A percentile compares a stretch with the other conserved stretches of the same genome.
phyloP scores from a whole-genome alignment of 352 stramenopile genomes.

The Elongisporangium undulatum region DNA sequence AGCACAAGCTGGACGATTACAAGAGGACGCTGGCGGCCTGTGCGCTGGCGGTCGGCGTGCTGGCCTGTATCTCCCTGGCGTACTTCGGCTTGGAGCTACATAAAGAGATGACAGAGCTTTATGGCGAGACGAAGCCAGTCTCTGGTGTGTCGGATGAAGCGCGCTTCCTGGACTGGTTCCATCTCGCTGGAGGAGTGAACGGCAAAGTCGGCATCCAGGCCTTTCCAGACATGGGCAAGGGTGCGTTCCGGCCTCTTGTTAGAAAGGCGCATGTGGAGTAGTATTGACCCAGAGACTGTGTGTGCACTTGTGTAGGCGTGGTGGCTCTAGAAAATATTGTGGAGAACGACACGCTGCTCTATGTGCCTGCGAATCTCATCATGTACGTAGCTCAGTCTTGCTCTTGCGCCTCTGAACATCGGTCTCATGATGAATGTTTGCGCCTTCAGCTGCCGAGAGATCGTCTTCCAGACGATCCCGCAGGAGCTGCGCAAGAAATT shows the following conservation, averaged over 20 bases:
- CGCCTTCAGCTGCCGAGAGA: constrained; percentile 30
- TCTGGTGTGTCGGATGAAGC: not conserved
- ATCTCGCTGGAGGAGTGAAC: constrained; percentile 17
- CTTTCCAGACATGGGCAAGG: constrained; percentile 35
- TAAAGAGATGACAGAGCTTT: not conserved
- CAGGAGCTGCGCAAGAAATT: constrained; percentile 29
- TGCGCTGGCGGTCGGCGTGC: not conserved
- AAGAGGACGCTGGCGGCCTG: not conserved
- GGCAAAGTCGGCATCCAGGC: constrained; percentile 17
- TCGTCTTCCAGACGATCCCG: constrained; percentile 15
- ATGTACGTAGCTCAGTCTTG: constrained; percentile 20
- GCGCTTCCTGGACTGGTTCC: constrained; percentile 46
- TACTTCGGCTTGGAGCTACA: not conserved
- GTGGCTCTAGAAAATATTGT: constrained; percentile 18
- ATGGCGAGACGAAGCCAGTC: not conserved
- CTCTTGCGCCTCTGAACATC: no score
- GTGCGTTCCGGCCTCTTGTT: constrained; percentile 4
- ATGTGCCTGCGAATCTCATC: constrained; percentile 35
- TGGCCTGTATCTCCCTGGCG: not conserved
- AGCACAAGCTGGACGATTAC: not conserved
- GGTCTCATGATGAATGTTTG: constrained; percentile 1
- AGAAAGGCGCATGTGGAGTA: not conserved
- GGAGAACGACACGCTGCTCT: constrained; percentile 29
- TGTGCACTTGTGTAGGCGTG: constrained; percentile 20
- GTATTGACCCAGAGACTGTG: not conserved